Evolutionary conservation across 306 rosid species (phyloP).

Genomic region (Bauhinia variegata): DNA sequence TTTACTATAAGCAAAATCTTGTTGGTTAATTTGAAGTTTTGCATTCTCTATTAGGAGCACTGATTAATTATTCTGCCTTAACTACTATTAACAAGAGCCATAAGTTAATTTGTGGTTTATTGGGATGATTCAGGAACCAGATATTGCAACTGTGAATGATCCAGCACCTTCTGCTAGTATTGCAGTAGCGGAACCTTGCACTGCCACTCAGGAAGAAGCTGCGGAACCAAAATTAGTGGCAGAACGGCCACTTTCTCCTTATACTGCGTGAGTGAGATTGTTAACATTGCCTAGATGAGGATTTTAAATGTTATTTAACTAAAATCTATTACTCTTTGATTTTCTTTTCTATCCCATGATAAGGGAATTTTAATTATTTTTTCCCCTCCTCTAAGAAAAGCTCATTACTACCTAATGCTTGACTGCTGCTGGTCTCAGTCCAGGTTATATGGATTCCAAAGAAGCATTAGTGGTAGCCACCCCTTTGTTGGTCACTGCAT

Average conservation of each 20-base stretch:
- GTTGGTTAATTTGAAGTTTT: constrained; percentile 7
- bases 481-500: constrained; percentile 17
- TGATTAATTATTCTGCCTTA: constrained; percentile 1
- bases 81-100: constrained; percentile 18
- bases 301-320: constrained; percentile 13
- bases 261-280: constrained; percentile 54
- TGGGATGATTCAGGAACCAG: constrained; percentile 55
- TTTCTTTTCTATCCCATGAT: constrained; percentile 33
- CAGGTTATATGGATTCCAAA: neutral
- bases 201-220: constrained; percentile 43
- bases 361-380: constrained; percentile 37
- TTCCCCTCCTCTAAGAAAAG: constrained; percentile 4
- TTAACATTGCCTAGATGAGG: constrained; percentile 5
- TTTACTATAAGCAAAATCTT: neutral
- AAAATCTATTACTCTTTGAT: constrained; percentile 20
- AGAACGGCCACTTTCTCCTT: constrained; percentile 66
- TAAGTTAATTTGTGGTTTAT: constrained; percentile 32
- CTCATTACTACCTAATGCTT: neutral
- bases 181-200: constrained; percentile 42
- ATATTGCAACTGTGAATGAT: constrained; percentile 33
- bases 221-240: constrained; percentile 41
- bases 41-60: constrained; percentile 1
- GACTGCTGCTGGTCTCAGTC: constrained; percentile 10
- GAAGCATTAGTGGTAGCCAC: constrained; percentile 17
- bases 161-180: constrained; percentile 45